Percentiles rank a stretch among this genome's conserved stretches.
Conservation (phyloP, 2,329 filamentous ascomycete species). For the Pseudogymnoascus verrucosus region DNA sequence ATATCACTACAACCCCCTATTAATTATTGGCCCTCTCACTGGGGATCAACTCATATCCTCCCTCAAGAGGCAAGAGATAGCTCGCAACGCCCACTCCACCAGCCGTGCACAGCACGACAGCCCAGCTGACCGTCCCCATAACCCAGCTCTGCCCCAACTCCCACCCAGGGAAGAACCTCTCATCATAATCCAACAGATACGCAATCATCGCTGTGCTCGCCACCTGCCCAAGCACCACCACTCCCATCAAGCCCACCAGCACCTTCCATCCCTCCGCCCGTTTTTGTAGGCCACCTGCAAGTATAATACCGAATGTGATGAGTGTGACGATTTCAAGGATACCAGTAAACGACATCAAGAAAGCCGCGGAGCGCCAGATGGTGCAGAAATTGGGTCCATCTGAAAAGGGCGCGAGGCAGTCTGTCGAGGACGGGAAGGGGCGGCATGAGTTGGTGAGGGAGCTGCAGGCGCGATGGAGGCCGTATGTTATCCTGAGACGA, state of each 20-base stretch:
- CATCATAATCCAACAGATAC: slow-evolving; percentile 75
- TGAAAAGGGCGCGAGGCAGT: slow-evolving; percentile 46
- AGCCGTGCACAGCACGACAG: slow-evolving; percentile 44
- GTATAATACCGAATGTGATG: slow-evolving; percentile 70
- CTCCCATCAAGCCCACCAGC: slow-evolving; percentile 54
- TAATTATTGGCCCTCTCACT: slow-evolving; percentile 19
- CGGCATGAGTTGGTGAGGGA: slow-evolving; percentile 56
- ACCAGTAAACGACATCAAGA: slow-evolving; percentile 76
- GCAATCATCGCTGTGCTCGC: slow-evolving; percentile 75
- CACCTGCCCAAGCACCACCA: slow-evolving; percentile 63
- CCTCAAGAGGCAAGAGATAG: slow-evolving; percentile 66
- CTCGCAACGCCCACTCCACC: slow-evolving; percentile 58
- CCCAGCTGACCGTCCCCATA: slow-evolving; percentile 52
- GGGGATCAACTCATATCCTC: slow-evolving; percentile 75
- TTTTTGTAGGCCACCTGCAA: slow-evolving; percentile 71
- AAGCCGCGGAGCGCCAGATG: slow-evolving; percentile 84
- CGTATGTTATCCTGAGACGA: slow-evolving; percentile 58
- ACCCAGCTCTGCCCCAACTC: slow-evolving; percentile 71
- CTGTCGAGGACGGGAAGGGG: slow-evolving; percentile 57
- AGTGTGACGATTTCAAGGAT: slow-evolving; percentile 74
- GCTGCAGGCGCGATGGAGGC: slow-evolving; percentile 75
- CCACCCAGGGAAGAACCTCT: slow-evolving; percentile 79
- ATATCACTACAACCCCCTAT: not conserved
- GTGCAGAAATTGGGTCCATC: slow-evolving; percentile 65
- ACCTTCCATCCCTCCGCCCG: slow-evolving; percentile 78